phyloP scores from a whole-genome alignment of 352 stramenopile species.

The Globisporangium alternatum region DNA sequence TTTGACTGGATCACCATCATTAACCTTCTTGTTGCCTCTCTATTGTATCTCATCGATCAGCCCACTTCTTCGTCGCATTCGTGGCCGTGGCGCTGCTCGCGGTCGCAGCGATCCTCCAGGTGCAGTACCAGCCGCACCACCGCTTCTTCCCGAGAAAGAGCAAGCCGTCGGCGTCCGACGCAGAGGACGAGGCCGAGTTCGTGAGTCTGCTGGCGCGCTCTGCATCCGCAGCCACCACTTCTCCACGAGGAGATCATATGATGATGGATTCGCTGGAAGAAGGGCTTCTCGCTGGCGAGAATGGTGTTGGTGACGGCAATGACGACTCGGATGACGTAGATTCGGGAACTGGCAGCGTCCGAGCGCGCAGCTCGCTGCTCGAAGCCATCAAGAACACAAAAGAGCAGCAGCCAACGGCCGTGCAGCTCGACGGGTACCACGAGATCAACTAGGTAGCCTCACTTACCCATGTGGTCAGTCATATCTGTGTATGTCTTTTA shows the following conservation, averaged over 20 bases:
- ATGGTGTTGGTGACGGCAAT: not conserved
- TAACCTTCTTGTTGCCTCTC: not conserved
- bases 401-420: conserved; percentile 17
- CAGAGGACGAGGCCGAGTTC: conserved; percentile 13
- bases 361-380: conserved; percentile 19
- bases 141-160: conserved; percentile 9
- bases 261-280: conserved; percentile 19
- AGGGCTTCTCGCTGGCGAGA: conserved; percentile 12
- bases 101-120: conserved; percentile 16
- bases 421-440: conserved; percentile 28
- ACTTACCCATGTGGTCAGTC: not conserved
- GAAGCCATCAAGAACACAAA: conserved; percentile 32
- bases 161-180: conserved; percentile 9
- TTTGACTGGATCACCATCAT: not conserved
- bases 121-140: conserved; percentile 20
- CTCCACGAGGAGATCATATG: conserved; percentile 1
- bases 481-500: not conserved
- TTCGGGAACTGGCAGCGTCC: not conserved
- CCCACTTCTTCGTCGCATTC: conserved; percentile 25
- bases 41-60: conserved; percentile 10
- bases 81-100: conserved; percentile 16
- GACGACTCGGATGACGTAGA: not conserved
- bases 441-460: conserved; percentile 27
- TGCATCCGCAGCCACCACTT: not conserved
- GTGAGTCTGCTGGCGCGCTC: conserved; percentile 12